phyloP scores from a whole-genome alignment of 192 early-diverging fungal species.

The Paraglomus brasilianum region DNA sequence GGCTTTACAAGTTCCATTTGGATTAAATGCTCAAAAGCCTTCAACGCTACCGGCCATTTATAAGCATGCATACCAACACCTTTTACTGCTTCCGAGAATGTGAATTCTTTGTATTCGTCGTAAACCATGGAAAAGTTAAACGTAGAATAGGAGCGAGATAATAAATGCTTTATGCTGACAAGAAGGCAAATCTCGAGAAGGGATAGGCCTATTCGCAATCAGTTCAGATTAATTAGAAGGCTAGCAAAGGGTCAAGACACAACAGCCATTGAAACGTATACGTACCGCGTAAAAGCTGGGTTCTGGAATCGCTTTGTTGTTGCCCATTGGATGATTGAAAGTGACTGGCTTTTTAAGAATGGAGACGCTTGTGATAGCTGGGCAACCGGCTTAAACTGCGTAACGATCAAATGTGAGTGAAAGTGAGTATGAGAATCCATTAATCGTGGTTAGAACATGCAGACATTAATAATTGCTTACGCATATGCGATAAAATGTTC shows the following conservation, averaged over 20 bases:
- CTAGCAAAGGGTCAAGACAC: too few relatives aligned
- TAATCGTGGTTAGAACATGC: neutral
- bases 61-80: constrained; percentile 67
- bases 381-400: constrained; percentile 3
- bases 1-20: constrained; percentile 68
- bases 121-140: constrained; percentile 97
- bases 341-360: neutral
- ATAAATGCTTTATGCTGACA: constrained; percentile 72
- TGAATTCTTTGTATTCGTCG: constrained; percentile 86
- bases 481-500: constrained; percentile 52
- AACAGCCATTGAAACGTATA: too few relatives aligned
- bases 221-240: constrained; percentile 46
- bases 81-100: constrained; percentile 54
- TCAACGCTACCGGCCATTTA: constrained; percentile 80
- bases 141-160: constrained; percentile 58
- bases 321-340: too few relatives aligned
- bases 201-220: constrained; percentile 66
- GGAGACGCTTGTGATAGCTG: neutral
- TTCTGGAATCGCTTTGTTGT: too few relatives aligned
- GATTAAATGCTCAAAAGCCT: constrained; percentile 82
- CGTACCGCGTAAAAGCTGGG: too few relatives aligned
- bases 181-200: constrained; percentile 79
- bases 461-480: constrained; percentile 38
- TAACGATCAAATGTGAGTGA: neutral
- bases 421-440: neutral